Conservation (phyloP, 164 flowering plant species). For the Kalanchoe fedtschenkoi region DNA sequence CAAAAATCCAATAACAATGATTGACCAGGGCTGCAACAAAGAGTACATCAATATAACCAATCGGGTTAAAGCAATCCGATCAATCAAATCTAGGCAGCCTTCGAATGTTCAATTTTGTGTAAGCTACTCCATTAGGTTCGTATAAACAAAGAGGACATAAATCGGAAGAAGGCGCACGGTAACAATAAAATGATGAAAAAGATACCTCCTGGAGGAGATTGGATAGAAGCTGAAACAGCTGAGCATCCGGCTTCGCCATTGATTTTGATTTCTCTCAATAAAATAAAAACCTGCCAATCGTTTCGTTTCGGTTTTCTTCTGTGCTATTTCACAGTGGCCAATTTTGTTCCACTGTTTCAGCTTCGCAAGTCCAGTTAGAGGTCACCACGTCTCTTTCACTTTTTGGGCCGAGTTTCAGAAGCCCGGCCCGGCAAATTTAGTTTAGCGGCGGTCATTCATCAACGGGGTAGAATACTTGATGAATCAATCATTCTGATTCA, state of each 20-base stretch:
- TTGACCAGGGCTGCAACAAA: no score
- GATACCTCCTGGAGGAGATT: constrained; percentile 55
- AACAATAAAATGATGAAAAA: neutral
- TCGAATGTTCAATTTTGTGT: neutral
- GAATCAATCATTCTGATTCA: no score
- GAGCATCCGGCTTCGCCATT: constrained; percentile 38
- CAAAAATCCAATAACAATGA: no score
- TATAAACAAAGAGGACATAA: neutral
- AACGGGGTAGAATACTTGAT: no score
- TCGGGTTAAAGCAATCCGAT: no score
- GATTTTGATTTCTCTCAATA: neutral
- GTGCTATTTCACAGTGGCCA: neutral
- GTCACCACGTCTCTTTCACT: neutral
- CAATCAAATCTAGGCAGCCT: no score
- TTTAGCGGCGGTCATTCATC: no score
- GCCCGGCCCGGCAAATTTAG: neutral
- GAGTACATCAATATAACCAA: no score
- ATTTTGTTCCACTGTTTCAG: neutral
- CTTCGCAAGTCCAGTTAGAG: no score
- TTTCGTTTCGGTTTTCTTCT: no score
- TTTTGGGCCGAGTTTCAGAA: neutral
- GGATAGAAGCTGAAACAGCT: constrained; percentile 60
- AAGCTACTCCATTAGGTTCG: neutral
- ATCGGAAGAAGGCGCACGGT: neutral
- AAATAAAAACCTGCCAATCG: no score